Evolutionary conservation across 1,284 basidiomycete species (phyloP), one percentile per base, ranked within the genome.

Genomic region (Boletus smithii): DNA sequence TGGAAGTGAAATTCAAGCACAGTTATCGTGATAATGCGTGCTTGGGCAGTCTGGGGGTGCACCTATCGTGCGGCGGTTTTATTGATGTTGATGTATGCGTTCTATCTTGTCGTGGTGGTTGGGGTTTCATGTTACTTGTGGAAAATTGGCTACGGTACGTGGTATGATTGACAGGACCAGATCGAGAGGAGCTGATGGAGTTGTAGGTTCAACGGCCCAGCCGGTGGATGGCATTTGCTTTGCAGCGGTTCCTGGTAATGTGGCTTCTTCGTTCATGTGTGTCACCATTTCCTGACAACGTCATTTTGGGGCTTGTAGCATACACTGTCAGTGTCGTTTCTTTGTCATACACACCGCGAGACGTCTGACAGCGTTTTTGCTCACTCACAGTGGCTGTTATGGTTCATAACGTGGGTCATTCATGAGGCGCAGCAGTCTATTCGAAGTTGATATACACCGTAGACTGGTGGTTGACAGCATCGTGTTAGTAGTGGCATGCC

Each of bases 41-140:
- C 52, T 18, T 51, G 50, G 53, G 50, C 46, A 3, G 51, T 52
- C 11, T 54, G 53, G 53, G 46, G 53, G 5, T 54, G 50, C 24
- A 46, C 27, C 5, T 42, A 45, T 14, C 42, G 42, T 16, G 33
- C 33, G 22, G 40, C 37, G 8, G 22, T 42, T 7, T 26, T 17
- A 8, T 32, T 54, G 20, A 17, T 53, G 5, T 11, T 18, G n/a
- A 7, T 49, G 16, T 54, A 54, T 31, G 24, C 32, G 3, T 0
- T 42, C 22, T 53, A 54, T 31, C 18, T 53, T 14, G 2, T 42
- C 20, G 23, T 33, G 13, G 30, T 52, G 18, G 31, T 50, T 20
- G 39, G 10, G 10, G 20, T 50, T 7, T 17, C 48, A 3, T 42
- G 30, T n/a, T 50, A 42, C 20, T 33, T 39, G 20, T 50, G 45